phyloP scores from a whole-genome alignment of 2,329 filamentous ascomycete species.

The Fusarium sacchari region DNA sequence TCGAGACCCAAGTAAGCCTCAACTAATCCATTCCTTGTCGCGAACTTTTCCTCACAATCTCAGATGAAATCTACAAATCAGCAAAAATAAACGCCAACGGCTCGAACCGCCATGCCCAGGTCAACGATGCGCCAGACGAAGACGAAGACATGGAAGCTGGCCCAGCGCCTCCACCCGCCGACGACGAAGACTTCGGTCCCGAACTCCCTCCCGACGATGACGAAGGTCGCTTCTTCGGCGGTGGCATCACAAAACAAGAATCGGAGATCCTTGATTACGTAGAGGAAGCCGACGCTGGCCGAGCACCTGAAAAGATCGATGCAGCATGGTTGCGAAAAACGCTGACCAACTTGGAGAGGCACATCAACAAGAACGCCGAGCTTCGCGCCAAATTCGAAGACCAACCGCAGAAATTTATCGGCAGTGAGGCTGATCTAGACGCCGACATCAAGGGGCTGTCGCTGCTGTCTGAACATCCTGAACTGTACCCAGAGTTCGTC shows the following conservation, averaged over 20 bases:
- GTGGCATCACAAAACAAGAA: constrained; percentile 84
- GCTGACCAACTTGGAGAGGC: constrained; percentile 86
- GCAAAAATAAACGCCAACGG: constrained; percentile 61
- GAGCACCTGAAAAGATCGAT: constrained; percentile 79
- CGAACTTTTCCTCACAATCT: background rate
- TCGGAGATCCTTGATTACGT: constrained; percentile 89
- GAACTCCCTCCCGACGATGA: constrained; percentile 67
- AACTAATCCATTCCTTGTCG: background rate
- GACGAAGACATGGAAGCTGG: constrained; percentile 63
- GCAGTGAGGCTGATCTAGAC: constrained; percentile 88
- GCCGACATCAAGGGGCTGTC: constrained; percentile 86
- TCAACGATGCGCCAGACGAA: constrained; percentile 57
- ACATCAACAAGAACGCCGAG: constrained; percentile 90
- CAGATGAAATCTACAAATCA: constrained; percentile 71
- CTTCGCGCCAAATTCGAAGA: constrained; percentile 85
- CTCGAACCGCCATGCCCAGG: constrained; percentile 56
- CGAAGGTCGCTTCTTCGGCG: constrained; percentile 94
- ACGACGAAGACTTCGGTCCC: constrained; percentile 61
- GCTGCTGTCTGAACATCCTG: constrained; percentile 86
- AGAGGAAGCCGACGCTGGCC: constrained; percentile 61
- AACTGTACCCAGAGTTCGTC: constrained; percentile 83
- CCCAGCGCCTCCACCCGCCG: constrained; percentile 58
- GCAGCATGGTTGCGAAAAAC: constrained; percentile 83
- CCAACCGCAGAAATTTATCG: constrained; percentile 85
- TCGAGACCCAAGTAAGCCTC: constrained; percentile 68